Conservation (phyloP, 192 early-diverging fungal species). For the Coemansia sp. region DNA sequence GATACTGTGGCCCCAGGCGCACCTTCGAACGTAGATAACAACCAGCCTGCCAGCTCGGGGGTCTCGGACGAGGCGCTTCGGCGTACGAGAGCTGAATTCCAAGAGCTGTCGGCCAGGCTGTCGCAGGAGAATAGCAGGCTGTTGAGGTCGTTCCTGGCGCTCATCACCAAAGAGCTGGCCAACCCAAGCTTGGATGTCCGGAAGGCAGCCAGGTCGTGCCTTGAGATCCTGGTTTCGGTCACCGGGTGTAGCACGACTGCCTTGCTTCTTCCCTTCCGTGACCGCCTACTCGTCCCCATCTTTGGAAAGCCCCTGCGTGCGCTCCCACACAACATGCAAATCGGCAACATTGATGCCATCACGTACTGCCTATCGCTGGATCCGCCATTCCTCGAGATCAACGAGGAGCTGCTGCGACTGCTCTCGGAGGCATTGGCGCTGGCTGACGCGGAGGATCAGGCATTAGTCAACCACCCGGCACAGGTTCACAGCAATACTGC, state of each 20-base stretch:
- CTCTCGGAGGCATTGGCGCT: slow-evolving; percentile 88
- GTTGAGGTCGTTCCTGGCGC: slow-evolving; percentile 34
- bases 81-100: slow-evolving; percentile 16
- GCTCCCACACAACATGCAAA: slow-evolving; percentile 93
- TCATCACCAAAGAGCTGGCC: slow-evolving; percentile 86
- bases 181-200: slow-evolving; percentile 86
- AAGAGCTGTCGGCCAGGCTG: slow-evolving; percentile 24
- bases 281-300: slow-evolving; percentile 83
- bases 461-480: slow-evolving; percentile 70
- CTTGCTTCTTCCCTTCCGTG: slow-evolving; percentile 74
- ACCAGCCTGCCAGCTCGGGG: neutral
- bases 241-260: slow-evolving; percentile 76
- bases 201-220: slow-evolving; percentile 76
- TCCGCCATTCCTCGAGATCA: slow-evolving; percentile 84
- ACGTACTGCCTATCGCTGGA: slow-evolving; percentile 87
- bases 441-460: slow-evolving; percentile 97
- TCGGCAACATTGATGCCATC: slow-evolving; percentile 97
- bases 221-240: slow-evolving; percentile 74
- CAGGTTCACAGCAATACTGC: slow-evolving; percentile 75
- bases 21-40: too few species aligned
- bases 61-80: neutral
- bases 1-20: too few species aligned
- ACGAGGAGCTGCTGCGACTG: slow-evolving; percentile 83
- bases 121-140: slow-evolving; percentile 32
- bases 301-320: slow-evolving; percentile 96